Evolutionary conservation across 805 yeast genomes (phyloP), one percentile per base, ranked within the genome.

Genomic region (Wickerhamomyces rabaulensis): DNA sequence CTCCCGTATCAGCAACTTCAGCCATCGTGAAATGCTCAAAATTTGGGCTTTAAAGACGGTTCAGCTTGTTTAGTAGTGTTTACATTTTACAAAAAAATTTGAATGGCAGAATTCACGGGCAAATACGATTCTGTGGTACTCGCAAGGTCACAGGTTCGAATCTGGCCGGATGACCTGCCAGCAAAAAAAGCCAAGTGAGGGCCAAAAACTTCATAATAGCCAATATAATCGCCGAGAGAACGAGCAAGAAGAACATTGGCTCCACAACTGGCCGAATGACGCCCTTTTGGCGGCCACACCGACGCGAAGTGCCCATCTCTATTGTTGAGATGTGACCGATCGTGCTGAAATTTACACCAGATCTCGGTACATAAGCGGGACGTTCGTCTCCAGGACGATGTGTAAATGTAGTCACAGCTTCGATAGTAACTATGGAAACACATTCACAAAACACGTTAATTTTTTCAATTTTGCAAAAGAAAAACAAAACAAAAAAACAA

Each of bases 401-500:
- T 27, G 20, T 33, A 33, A 33, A 16, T 16, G 3, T 4, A 9
- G 19, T 17, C 39, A 36, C 22, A 20, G 12, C 2, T n/a, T 12
- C 9, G 23, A 36, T 19, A 20, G 23, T 19, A 36, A 36, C 39
- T 19, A 36, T 19, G 16, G 23, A 36, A 36, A 36, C 23, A 26
- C 13, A n/a, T 40, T 29, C 33, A 29, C 36, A 40, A 40, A 40
- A 26, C 23, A 25, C 22, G 27, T n/a, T 23, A 40, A 40, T 23
- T 37, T 38, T 43, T 43, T 29, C 7, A 21, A 19, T 39, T 39
- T 39, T 16, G 6, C 20, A 27, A n/a, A 41, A 41, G 21, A 31
- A 41, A 41, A 43, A 39, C 35, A 27, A 39, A 43, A 43, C 37
- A 42, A 17, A 29, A 17, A 20, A 16, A n/a, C 35, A 31, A 31